Conservation (phyloP, 768 basidiomycete species). For the Fibroporia radiculosa region DNA sequence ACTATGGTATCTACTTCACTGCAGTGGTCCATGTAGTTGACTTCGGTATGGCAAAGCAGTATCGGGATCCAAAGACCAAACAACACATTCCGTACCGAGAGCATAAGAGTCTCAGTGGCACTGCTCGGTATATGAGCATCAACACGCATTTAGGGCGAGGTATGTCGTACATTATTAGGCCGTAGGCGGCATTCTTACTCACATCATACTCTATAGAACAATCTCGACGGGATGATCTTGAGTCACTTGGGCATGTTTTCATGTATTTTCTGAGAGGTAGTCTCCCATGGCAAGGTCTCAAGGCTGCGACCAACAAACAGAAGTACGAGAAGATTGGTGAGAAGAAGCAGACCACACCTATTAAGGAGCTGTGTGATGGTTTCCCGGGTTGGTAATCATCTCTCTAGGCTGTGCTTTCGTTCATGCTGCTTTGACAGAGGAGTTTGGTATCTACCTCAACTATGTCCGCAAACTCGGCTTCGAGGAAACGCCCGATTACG, state of each 20-base stretch:
- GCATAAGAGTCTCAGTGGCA: constrained; percentile 93
- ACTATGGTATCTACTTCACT: background rate
- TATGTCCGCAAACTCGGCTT: constrained; percentile 99
- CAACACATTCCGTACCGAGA: constrained; percentile 99
- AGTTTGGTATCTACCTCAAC: constrained; percentile 97
- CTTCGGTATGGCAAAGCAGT: constrained; percentile 99
- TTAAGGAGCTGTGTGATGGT: constrained; percentile 94
- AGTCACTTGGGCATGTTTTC: constrained; percentile 99
- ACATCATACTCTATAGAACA: constrained; percentile 47
- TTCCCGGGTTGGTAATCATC: constrained; percentile 64
- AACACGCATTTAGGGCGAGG: constrained; percentile 98
- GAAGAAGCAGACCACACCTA: constrained; percentile 98
- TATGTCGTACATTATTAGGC: constrained; percentile 26
- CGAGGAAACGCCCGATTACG: constrained; percentile 98
- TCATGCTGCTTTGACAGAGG: constrained; percentile 49
- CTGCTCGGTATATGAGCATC: constrained; percentile 99
- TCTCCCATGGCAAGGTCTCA: constrained; percentile 97
- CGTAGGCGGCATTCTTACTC: constrained; percentile 5
- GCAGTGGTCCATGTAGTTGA: constrained; percentile 90
- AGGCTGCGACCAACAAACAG: constrained; percentile 99
- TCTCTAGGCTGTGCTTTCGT: constrained; percentile 1
- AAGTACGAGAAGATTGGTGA: constrained; percentile 99
- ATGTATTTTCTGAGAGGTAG: constrained; percentile 99
- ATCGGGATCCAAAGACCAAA: constrained; percentile 97
- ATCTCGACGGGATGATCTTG: constrained; percentile 92